Base-by-base conservation (phyloP, 768 basidiomycete species). In the Calvatia gigantea region DNA sequence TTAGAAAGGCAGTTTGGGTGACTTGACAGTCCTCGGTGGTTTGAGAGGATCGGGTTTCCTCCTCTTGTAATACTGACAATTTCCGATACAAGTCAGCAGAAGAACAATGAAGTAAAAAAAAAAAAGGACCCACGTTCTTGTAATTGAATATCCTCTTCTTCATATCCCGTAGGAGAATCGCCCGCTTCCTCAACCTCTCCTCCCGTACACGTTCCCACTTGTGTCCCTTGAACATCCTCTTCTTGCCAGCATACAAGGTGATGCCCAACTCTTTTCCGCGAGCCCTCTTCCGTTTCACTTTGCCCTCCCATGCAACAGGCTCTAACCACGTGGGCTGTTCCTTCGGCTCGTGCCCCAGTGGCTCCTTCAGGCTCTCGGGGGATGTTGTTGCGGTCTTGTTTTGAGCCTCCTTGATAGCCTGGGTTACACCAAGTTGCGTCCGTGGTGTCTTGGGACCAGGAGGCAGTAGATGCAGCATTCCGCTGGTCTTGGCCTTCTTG, bases 171-270 rank as follows among this genome's bases (percentile, higher is more conserved):
- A 91, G 71, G 54, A 89, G 72, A 47, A 84, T 76, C 53, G 71
- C 71, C 60, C 73, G 81, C 64, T 76, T 79, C 63, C 70, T 70
- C 54, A 71, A 68, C 60, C 73, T 74, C 64, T 75, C 74, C 54
- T 73, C 75, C 61, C 74, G 75, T 60, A 72, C 65, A 32, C 88
- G 80, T 72, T 93, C 87, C 86, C 87, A 91, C 62, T 81, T 87
- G 76, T 93, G 91, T n/a, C 91, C 91, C 77, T 93, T 94, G 83
- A 94, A 93, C 91, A 93, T 93, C 59, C 80, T 75, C 77, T 84
- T 87, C 80, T 81, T 88, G 56, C 77, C 84, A 8, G 85, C 82
- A 60, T 93, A 94, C 61, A 92, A 69, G 52, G 81, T 77, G 59
- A 79, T 78, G 32, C 87, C 86, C 62, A 76, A 63, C 56, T 85